Base-by-base conservation (phyloP, 352 stramenopile genomes). In the Globisporangium camurandrum region DNA sequence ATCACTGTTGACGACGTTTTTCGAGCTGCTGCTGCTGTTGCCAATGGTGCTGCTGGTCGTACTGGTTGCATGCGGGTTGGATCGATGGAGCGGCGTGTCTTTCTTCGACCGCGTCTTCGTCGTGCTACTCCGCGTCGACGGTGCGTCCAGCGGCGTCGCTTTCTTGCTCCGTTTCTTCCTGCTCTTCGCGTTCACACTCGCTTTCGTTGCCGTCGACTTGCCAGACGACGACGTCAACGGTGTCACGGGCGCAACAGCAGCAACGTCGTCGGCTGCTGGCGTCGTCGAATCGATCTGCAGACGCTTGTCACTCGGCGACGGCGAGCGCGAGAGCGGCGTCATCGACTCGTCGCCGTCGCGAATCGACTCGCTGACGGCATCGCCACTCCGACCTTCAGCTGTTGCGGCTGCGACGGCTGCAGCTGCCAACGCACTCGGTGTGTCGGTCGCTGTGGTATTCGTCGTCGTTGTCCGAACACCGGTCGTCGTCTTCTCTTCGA, bases 401-500 rank as follows among this genome's bases (percentile, higher is more conserved):
- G 30, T 34, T 12, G 30, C 30, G 12, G 30, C 12, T 34, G 30
- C 30, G 12, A 12, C 1, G 8, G 30, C 30, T 12, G 30, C 7
- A 7, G 30, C 30, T 12, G 30, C 30, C n/a, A n/a, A n/a, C 8
- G 30, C 30, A 7, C 8, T 1, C 12, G 51, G 26, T 23, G 67
- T 62, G 28, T 77, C 73, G 2, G 48, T 53, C 37, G 64, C 61
- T 22, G 62, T 61, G n/a, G n/a, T n/a, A n/a, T n/a, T n/a, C n/a
- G n/a, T n/a, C n/a, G n/a, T n/a, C n/a, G n/a, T n/a, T n/a, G n/a
- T n/a, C n/a, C n/a, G n/a, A n/a, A n/a, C n/a, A n/a, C n/a, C n/a
- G 26, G 69, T 65, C 19, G 56, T 60, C 22, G 83, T 77, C 57
- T 97, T 97, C 41, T 98, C 93, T 56, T 98, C 94, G 10, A 98